Evolutionary conservation across 169 alveolate species (phyloP).

Genomic region (Plasmodium gonderi): DNA sequence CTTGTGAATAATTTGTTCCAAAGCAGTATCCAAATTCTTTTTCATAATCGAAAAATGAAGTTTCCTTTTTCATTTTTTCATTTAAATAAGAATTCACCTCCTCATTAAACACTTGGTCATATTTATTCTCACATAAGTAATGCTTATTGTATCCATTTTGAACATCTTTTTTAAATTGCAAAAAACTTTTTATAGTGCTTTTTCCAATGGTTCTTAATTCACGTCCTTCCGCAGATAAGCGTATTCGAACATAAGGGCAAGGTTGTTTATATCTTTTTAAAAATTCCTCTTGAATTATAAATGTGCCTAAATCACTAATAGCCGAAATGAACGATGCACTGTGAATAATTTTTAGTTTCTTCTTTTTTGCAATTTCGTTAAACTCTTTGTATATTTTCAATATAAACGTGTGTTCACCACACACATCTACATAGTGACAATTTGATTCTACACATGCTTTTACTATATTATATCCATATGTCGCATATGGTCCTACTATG

Average conservation of each 20-base stretch:
- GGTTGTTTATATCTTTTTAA: slow-evolving; percentile 14
- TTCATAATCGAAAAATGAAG: slow-evolving; percentile 34
- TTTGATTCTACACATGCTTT: slow-evolving; percentile 44
- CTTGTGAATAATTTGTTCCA: slow-evolving; percentile 25
- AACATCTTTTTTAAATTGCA: slow-evolving; percentile 16
- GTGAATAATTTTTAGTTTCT: slow-evolving; percentile 57
- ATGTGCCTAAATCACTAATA: slow-evolving; percentile 61
- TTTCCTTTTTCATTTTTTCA: not conserved
- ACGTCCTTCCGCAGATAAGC: slow-evolving; percentile 32
- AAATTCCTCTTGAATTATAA: slow-evolving; percentile 55
- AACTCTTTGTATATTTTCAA: slow-evolving; percentile 47
- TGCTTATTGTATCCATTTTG: slow-evolving; percentile 31
- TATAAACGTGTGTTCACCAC: slow-evolving; percentile 64
- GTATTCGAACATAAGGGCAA: slow-evolving; percentile 35
- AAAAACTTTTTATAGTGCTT: slow-evolving; percentile 41
- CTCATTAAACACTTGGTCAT: slow-evolving; percentile 1
- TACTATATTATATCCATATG: slow-evolving; percentile 63
- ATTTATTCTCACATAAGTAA: slow-evolving; percentile 52
- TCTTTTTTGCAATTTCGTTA: slow-evolving; percentile 46
- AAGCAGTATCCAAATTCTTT: slow-evolving; percentile 69
- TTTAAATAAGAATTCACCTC: not conserved
- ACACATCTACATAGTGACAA: slow-evolving; percentile 43
- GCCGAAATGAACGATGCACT: slow-evolving; percentile 72
- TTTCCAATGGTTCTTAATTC: slow-evolving; percentile 41
- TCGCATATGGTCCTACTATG: slow-evolving; percentile 48